Percentiles rank a stretch among this genome's conserved stretches.
Conservation (phyloP, 768 basidiomycete species). For the Termitomyces sp. region DNA sequence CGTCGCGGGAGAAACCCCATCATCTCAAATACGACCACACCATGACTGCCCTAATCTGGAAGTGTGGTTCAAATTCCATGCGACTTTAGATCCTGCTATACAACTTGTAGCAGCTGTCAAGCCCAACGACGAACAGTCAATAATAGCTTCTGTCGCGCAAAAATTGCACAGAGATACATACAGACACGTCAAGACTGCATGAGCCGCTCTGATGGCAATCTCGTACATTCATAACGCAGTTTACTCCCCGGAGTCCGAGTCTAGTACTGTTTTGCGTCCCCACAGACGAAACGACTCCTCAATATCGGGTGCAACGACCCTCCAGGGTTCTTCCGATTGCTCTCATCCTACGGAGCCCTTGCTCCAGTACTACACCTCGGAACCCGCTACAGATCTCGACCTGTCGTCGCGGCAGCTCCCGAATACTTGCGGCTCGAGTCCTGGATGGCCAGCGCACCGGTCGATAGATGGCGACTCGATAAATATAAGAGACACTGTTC, state of each 20-base stretch:
- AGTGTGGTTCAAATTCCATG: slow-evolving; percentile 8
- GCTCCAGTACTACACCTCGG: slow-evolving; percentile 24
- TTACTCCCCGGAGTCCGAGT: slow-evolving; percentile 29
- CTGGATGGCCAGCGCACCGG: slow-evolving; percentile 22
- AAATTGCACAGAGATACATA: background rate
- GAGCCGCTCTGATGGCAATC: slow-evolving; percentile 43
- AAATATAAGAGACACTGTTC: slow-evolving; percentile 20
- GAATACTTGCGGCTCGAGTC: slow-evolving; percentile 18
- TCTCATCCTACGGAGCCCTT: slow-evolving; percentile 41
- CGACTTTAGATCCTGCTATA: background rate
- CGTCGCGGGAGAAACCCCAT: slow-evolving; percentile 3
- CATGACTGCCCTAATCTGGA: slow-evolving; percentile 7
- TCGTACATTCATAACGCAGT: slow-evolving; percentile 52
- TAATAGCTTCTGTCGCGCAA: background rate
- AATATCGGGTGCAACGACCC: slow-evolving; percentile 28
- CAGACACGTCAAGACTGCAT: slow-evolving; percentile 15
- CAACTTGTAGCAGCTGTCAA: slow-evolving; percentile 9
- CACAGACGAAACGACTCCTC: slow-evolving; percentile 39
- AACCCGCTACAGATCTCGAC: slow-evolving; percentile 25
- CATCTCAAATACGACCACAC: slow-evolving; percentile 9
- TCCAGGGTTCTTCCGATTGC: slow-evolving; percentile 29
- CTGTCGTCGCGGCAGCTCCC: slow-evolving; percentile 26
- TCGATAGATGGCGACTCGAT: slow-evolving; percentile 21
- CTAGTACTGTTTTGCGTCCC: slow-evolving; percentile 26
- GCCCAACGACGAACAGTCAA: background rate